phyloP scores from a whole-genome alignment of 139 green algal genomes.

The Chlorella sorokiniana region DNA sequence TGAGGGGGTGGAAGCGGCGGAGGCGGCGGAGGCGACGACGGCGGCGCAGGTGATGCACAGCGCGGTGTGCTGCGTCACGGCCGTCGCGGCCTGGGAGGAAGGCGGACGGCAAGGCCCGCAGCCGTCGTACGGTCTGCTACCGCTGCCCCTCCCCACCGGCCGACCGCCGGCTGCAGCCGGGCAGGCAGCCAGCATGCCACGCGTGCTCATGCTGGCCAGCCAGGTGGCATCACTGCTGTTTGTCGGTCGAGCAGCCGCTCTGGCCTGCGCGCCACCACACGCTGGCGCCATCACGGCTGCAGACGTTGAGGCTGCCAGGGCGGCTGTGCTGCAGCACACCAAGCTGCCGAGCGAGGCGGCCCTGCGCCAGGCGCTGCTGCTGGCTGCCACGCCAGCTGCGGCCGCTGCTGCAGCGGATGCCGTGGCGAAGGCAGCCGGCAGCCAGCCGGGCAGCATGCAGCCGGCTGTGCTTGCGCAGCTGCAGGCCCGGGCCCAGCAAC shows the following conservation, averaged over 20 bases:
- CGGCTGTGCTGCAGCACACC: neutral
- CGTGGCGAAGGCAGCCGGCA: neutral
- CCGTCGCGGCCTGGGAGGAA: constrained; percentile 18
- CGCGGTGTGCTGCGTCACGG: constrained; percentile 19
- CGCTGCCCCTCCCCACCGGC: neutral
- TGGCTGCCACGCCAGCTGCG: neutral
- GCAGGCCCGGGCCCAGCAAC: neutral
- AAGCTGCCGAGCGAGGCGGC: neutral
- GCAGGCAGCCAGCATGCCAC: neutral
- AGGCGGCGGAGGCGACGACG: neutral
- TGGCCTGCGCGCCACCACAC: neutral
- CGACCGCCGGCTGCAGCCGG: neutral
- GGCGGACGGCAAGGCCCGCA: neutral
- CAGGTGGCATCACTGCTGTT: neutral
- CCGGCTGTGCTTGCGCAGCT: neutral
- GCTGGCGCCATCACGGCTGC: neutral
- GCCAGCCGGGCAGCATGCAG: neutral
- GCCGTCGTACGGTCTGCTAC: constrained; percentile 1
- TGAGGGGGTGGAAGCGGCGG: constrained; percentile 15
- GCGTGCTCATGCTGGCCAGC: constrained; percentile 2
- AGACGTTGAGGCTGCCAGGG: neutral
- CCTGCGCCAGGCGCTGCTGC: constrained; percentile 15
- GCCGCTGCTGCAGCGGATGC: neutral
- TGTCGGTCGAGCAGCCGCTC: neutral
- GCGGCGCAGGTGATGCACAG: constrained; percentile 30